Conservation (phyloP, 768 basidiomycete species). For the Leucosporidium scottii region DNA sequence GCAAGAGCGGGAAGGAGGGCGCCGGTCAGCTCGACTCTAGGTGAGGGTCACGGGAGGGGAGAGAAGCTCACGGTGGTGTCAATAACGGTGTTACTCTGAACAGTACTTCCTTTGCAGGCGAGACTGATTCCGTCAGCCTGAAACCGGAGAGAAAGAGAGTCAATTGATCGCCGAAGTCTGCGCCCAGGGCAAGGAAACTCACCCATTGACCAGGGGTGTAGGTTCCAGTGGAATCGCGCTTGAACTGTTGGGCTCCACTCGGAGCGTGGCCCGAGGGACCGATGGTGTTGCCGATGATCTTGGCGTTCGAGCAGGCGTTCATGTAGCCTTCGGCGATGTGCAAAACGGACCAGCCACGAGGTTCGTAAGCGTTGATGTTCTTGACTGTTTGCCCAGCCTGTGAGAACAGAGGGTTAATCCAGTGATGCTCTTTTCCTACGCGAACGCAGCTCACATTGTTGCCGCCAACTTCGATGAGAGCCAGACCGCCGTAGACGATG, state of each 20-base stretch:
- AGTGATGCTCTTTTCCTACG: no score
- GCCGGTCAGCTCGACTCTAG: neutral
- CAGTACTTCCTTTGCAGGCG: conserved; percentile 30
- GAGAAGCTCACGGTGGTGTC: conserved; percentile 32
- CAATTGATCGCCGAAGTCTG: neutral
- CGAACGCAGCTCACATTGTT: conserved; percentile 1
- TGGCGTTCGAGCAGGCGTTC: conserved; percentile 20
- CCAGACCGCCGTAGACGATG: neutral
- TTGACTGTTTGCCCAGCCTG: conserved; percentile 13
- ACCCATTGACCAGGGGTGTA: conserved; percentile 19
- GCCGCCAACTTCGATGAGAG: conserved; percentile 16
- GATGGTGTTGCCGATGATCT: conserved; percentile 35
- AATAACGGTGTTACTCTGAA: conserved; percentile 36
- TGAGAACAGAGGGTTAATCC: neutral
- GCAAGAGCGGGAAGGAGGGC: neutral
- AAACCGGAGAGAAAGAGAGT: neutral
- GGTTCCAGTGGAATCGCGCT: neutral
- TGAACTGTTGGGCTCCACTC: conserved; percentile 28
- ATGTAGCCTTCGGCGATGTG: conserved; percentile 34
- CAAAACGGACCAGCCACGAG: conserved; percentile 37
- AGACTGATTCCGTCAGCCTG: conserved; percentile 39
- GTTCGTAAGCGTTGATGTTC: conserved; percentile 32
- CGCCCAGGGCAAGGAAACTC: neutral
- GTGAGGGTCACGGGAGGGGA: neutral
- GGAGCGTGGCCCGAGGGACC: conserved; percentile 34